Evolutionary conservation across 2,329 filamentous ascomycete genomes (phyloP), one percentile per base, ranked within the genome.

Genomic region (Helicocarpus griseus): DNA sequence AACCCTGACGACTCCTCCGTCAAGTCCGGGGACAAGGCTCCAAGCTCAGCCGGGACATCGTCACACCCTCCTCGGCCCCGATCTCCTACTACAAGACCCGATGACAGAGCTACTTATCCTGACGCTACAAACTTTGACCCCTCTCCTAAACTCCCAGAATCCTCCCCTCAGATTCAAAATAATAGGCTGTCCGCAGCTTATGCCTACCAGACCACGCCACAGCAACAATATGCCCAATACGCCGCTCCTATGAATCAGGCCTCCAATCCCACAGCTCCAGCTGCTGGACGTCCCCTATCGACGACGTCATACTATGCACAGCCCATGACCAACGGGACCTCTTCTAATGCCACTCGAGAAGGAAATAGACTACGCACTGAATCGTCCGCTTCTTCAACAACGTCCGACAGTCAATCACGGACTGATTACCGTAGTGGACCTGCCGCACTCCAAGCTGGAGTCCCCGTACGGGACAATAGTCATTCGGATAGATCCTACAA

Each of bases 1-100:
- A 98, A 97, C 70, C 91, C 91, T 51, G 90, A 96, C 73, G 83
- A 93, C 72, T 78, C 80, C 55, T 74, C 74, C 55, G 58, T 68
- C 50, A 63, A 65, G 55, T 65, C 62, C 43, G 63, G 66, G 26
- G 65, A 70, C 51, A 65, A 66, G 54, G 40, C 48, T 19, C 39
- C 26, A 33, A 26, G 19, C 8, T 50, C 38, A n/a, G 24, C 29
- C 5, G 22, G 2, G 11, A 2, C 45, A 21, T 49, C 51, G 8
- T 47, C 45, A 26, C 29, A 41, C 48, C 51, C 48, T 45, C 52
- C 39, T 31, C 54, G 39, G 43, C 44, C 31, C 40, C 28, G 28
- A 22, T 50, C 51, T 19, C 47, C 51, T 21, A 11, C 14, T 11
- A 49, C n/a, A n/a, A n/a, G 7, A n/a, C 19, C 21, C 31, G 45